Evolutionary conservation across 192 early-diverging fungal species (phyloP).

Genomic region (Coemansia sp.): DNA sequence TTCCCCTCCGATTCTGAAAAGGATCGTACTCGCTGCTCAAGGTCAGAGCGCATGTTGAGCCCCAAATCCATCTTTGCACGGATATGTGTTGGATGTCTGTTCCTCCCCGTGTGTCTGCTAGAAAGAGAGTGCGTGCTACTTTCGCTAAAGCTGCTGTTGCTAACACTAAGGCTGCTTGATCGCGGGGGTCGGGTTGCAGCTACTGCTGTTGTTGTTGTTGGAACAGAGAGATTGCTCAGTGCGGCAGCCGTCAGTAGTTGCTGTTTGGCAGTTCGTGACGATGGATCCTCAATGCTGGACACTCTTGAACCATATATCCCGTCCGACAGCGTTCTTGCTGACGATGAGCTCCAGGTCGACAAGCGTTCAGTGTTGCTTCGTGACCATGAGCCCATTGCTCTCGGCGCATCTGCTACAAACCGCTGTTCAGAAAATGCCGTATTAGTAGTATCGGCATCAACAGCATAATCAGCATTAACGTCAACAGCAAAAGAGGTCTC

Average conservation of each 20-base stretch:
- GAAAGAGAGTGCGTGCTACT: conserved; percentile 8
- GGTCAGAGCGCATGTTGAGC: conserved; percentile 46
- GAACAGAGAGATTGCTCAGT: conserved; percentile 31
- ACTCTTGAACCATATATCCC: conserved; percentile 23
- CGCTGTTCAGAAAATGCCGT: conserved; percentile 9
- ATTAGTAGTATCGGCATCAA: background rate
- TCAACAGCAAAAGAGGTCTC: background rate
- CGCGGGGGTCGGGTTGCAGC: conserved; percentile 22
- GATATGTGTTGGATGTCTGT: conserved; percentile 3
- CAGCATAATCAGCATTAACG: background rate
- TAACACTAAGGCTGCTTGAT: background rate
- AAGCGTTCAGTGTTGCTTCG: conserved; percentile 40
- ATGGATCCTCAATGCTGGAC: conserved; percentile 30
- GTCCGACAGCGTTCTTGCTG: conserved; percentile 40
- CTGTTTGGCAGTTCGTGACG: conserved; percentile 12
- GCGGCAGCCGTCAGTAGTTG: conserved; percentile 30
- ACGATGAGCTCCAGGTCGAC: conserved; percentile 56
- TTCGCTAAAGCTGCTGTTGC: background rate
- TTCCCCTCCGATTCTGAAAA: conserved; percentile 49
- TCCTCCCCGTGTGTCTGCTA: background rate
- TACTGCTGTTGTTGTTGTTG: conserved; percentile 24
- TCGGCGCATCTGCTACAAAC: conserved; percentile 9
- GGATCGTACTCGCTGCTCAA: conserved; percentile 50
- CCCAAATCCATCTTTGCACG: conserved; percentile 41
- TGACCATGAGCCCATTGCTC: conserved; percentile 10